Conservation (phyloP, 805 yeast species). For the Blastobotrys terrestris region DNA sequence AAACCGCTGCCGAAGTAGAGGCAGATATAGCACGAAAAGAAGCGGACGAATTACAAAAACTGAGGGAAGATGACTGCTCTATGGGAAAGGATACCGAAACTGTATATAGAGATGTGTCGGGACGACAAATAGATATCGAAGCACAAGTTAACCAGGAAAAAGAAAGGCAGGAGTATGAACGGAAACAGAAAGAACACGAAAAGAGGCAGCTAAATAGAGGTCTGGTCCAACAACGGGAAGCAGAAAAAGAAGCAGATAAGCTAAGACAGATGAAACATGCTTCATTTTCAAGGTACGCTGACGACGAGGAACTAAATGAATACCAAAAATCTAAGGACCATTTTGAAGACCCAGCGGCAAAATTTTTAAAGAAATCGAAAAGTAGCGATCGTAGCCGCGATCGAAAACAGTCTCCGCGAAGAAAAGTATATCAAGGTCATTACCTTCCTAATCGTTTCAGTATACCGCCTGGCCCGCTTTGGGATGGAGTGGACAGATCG, state of each 20-base stretch:
- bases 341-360: slow-evolving; percentile 60
- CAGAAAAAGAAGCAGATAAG: slow-evolving; percentile 27
- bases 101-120: slow-evolving; percentile 57
- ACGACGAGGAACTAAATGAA: slow-evolving; percentile 36
- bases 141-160: slow-evolving; percentile 25
- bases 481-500: slow-evolving; percentile 91
- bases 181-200: slow-evolving; percentile 19
- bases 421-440: slow-evolving; percentile 39
- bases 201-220: slow-evolving; percentile 19
- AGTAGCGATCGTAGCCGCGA: not conserved
- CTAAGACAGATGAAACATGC: slow-evolving; percentile 21
- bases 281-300: slow-evolving; percentile 23
- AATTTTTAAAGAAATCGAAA: slow-evolving; percentile 31
- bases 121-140: slow-evolving; percentile 44
- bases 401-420: not conserved
- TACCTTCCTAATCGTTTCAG: slow-evolving; percentile 67
- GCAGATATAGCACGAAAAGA: slow-evolving; percentile 33
- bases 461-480: slow-evolving; percentile 69
- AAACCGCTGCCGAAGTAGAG: slow-evolving; percentile 40
- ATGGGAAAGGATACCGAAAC: slow-evolving; percentile 49
- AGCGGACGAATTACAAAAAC: slow-evolving; percentile 14
- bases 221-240: slow-evolving; percentile 21
- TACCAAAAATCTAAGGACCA: slow-evolving; percentile 30
- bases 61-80: slow-evolving; percentile 39
- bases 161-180: slow-evolving; percentile 21